A percentile compares a stretch with the other conserved stretches of the same genome.
Conservation (phyloP, 75 land plant species). For the Ceratopteris richardii region DNA sequence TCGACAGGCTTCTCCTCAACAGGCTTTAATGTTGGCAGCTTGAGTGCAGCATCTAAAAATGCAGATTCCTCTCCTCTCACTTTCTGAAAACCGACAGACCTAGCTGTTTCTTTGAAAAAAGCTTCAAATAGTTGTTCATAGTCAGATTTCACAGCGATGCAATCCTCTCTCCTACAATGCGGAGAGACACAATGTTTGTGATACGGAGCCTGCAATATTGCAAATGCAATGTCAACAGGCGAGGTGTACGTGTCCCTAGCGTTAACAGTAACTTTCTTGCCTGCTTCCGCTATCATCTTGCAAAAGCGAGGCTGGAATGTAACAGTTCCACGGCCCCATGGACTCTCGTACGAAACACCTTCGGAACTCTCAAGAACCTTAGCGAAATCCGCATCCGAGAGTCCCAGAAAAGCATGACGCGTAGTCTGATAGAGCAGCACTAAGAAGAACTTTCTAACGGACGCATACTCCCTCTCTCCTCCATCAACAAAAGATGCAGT, state of each 20-base stretch:
- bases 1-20: neutral
- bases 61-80: conserved; percentile 4
- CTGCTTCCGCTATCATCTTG: conserved; percentile 5
- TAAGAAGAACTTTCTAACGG: conserved; percentile 3
- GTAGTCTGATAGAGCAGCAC: neutral
- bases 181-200: neutral
- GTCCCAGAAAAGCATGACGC: neutral
- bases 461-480: neutral
- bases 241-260: neutral
- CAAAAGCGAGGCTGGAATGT: neutral
- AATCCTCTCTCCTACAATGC: conserved; percentile 6
- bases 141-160: conserved; percentile 8
- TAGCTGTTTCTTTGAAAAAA: neutral
- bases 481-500: conserved; percentile 5
- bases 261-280: neutral
- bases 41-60: neutral
- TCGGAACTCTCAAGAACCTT: neutral
- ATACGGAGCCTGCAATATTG: conserved; percentile 1
- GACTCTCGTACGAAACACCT: neutral
- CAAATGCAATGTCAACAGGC: neutral
- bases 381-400: neutral
- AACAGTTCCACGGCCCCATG: neutral
- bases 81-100: conserved; percentile 2
- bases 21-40: neutral
- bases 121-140: neutral